Evolutionary conservation across 371 early-diverging fungal genomes (phyloP).

Genomic region (Umbelopsis sp.): DNA sequence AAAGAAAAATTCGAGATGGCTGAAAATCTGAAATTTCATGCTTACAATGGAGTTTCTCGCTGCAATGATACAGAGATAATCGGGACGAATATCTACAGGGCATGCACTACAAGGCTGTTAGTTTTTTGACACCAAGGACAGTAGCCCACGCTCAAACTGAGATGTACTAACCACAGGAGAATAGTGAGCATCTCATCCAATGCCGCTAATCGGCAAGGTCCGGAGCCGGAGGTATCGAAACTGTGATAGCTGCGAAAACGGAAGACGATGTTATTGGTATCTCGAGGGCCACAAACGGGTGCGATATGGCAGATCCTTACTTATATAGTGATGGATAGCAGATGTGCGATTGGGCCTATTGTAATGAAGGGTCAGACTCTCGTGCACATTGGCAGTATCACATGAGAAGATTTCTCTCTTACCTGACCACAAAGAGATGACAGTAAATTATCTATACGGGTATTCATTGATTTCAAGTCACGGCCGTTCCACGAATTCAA

Average conservation of each 20-base stretch:
- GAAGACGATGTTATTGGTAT: background rate
- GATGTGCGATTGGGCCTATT: slow-evolving; percentile 5
- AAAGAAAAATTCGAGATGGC: background rate
- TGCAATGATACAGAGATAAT: slow-evolving; percentile 1
- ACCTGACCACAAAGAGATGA: slow-evolving; percentile 12
- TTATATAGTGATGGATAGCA: slow-evolving; percentile 13
- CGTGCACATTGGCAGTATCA: background rate
- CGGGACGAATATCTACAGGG: slow-evolving; percentile 8
- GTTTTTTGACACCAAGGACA: background rate
- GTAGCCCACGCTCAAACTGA: background rate
- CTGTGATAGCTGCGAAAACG: slow-evolving; percentile 4
- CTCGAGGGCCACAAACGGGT: background rate
- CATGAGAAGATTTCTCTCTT: background rate
- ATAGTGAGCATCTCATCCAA: slow-evolving; percentile 11
- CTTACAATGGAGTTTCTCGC: slow-evolving; percentile 11
- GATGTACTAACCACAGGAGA: background rate
- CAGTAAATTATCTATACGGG: slow-evolving; percentile 12
- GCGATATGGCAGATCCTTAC: background rate
- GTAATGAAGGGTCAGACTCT: background rate
- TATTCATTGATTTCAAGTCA: background rate
- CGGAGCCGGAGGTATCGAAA: background rate
- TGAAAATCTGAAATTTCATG: background rate
- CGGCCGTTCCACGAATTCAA: slow-evolving; percentile 9
- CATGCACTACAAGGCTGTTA: background rate
- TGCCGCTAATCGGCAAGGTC: slow-evolving; percentile 2